Evolutionary conservation across 148 eudicot species (phyloP).

Genomic region (Chenopodium suecicum): DNA sequence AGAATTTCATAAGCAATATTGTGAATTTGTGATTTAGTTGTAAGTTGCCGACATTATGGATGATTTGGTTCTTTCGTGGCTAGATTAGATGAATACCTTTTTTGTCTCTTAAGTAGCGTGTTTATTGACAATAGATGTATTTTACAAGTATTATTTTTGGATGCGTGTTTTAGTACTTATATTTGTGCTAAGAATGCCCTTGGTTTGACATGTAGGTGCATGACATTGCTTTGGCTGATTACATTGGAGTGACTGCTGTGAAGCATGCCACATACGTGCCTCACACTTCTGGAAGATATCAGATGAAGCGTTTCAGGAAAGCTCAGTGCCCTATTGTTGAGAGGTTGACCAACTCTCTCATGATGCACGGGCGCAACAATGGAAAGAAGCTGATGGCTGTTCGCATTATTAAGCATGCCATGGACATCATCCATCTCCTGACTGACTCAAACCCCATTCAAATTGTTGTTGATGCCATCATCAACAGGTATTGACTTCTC

Average conservation of each 20-base stretch:
- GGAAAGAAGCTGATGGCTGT: constrained; percentile 40
- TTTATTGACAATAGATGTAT: not conserved
- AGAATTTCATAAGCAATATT: too few relatives aligned
- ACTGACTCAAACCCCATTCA: constrained; percentile 35
- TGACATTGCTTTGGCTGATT: constrained; percentile 34
- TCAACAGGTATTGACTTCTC: constrained; percentile 26
- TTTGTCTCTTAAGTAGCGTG: not conserved
- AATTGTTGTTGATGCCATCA: constrained; percentile 34
- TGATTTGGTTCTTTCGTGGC: too few relatives aligned
- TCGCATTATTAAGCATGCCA: constrained; percentile 36
- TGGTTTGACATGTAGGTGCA: constrained; percentile 17
- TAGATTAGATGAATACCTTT: too few relatives aligned
- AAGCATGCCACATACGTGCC: constrained; percentile 38
- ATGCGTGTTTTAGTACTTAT: too few relatives aligned
- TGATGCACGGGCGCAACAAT: constrained; percentile 42
- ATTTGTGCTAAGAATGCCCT: not conserved
- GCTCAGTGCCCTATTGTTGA: constrained; percentile 41
- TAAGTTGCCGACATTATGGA: too few relatives aligned
- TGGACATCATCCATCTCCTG: constrained; percentile 38
- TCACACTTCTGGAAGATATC: constrained; percentile 36
- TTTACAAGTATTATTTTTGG: not conserved
- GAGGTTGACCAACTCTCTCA: constrained; percentile 35
- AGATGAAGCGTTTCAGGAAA: constrained; percentile 36
- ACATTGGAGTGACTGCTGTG: constrained; percentile 28
- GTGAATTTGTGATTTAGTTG: too few relatives aligned